Evolutionary conservation across 805 yeast species (phyloP), one percentile per base, ranked within the genome.

Genomic region (Hanseniaspora meyeri): DNA sequence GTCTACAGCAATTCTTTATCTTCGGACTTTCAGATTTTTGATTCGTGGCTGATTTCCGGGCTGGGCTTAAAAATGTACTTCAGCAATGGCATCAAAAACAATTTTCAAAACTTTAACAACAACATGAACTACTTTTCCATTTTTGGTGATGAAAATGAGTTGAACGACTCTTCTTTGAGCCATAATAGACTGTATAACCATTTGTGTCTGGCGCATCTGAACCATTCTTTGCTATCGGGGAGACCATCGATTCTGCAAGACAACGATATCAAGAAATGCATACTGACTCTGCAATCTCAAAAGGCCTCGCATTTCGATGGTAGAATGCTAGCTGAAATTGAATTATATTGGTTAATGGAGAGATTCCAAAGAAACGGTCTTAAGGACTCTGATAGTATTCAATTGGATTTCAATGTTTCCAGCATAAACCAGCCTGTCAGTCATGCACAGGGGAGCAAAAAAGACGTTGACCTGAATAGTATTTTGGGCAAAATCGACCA

Each of bases 291-390:
- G 50, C 78, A 80, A 42, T 67, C 79, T 40, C 72, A 81, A 4
- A 72, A 78, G 38, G 79, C 89, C 2, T 83, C 89, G 6, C 83
- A 84, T 63, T 86, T 85, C 65, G 95, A 86, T 64, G 87, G 86
- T n/a, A 69, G 93, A 58, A 83, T 86, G 80, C 82, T 85, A 8
- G 82, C 88, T 43, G 95, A 86, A 66, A 79, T 84, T 51, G 77
- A 81, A 19, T 72, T 84, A 11, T 79, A 82, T 55, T 65, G 57
- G 57, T 24, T 53, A 7, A 46, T 53, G 39, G 57, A 53, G 14
- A 53, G 57, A 46, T 46, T 53, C 27, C 57, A 53, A 24, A 39
- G 47, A 39, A 53, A 53, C 24, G 57, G 57, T 1, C 36, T 53
- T 8, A 29, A 36, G 16, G 57, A 53, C 20, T 53, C 57, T 3